Evolutionary conservation across 192 early-diverging fungal genomes (phyloP), one percentile per base, ranked within the genome.

Genomic region (Rhizoclosmatium sp.): DNA sequence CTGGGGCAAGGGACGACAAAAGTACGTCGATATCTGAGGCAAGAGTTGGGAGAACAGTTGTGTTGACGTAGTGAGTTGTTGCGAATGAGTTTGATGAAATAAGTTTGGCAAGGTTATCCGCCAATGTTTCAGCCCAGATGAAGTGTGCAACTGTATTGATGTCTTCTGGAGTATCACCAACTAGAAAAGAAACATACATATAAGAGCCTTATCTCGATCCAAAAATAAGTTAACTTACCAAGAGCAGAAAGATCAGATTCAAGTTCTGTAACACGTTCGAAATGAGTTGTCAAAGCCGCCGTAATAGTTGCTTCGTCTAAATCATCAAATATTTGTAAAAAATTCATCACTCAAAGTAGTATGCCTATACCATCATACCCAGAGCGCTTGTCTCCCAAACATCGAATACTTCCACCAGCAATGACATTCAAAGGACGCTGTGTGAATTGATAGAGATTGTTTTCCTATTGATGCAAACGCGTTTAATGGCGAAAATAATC

Each of bases 361-460:
- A 51, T 14, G 41, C 41, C 3, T 45, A 39, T 51, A 69, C 73
- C 73, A 42, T 75, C 42, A 40, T 72, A n/a, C 3, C 42, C 45
- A 40, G 72, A 12, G 31, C 59, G n/a, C 86, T 85, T 76, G 87
- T 93, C 60, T 80, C 83, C 59, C 89, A 81, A 42, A 83, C 84
- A 47, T 87, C 82, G 48, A 88, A 80, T 61, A 21, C 31, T 44
- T 3, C 78, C 89, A 9, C 83, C 81, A 19, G 88, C 80, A 78
- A 95, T 92, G 0, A 88, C 86, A 67, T 88, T 89, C 76, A 95
- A 72, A 12, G 94, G 94, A 21, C 94, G 86, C 59, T 95, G 92
- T 23, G 90, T 92, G 56, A 93, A 87, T 12, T 91, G 78, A 71
- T 88, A 93, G 16, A 94, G 71, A 16, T 87, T 75, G 48, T 89